These are phyloP conservation scores for Penicillium parvum DNA, from an alignment of 495 filamentous ascomycete genomes.

Conservation along the genomic window DNA sequence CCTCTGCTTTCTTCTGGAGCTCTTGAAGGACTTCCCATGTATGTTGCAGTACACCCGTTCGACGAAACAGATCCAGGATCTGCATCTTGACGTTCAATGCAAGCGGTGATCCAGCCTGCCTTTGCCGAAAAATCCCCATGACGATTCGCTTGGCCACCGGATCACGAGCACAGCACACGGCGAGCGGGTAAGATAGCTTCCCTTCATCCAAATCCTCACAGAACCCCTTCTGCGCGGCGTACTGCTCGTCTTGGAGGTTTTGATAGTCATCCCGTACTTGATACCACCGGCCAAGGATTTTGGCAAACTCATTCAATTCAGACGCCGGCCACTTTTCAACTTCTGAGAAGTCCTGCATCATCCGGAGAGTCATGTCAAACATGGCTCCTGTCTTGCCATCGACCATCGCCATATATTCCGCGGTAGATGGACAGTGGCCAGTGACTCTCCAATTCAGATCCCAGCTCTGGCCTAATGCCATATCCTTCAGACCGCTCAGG, in stretches of 20 bases:
- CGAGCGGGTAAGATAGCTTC: constrained; percentile 30
- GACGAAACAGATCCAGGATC: too few species aligned
- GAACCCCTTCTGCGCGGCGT: constrained; percentile 40
- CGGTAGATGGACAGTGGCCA: constrained; percentile 77
- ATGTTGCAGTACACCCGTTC: too few species aligned
- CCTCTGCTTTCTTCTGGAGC: too few species aligned
- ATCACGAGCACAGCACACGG: too few species aligned
- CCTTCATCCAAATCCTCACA: constrained; percentile 41
- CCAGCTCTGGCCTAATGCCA: constrained; percentile 89
- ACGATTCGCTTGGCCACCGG: too few species aligned
- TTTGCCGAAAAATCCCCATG: too few species aligned
- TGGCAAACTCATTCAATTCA: too few species aligned
- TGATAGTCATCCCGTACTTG: constrained; percentile 39
- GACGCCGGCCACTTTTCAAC: too few species aligned
- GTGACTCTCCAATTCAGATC: constrained; percentile 90
- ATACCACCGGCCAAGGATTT: constrained; percentile 14
- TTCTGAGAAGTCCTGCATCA: constrained; percentile 80
- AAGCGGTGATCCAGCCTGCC: too few species aligned
- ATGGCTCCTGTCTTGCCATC: constrained; percentile 89
- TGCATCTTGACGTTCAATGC: too few species aligned
- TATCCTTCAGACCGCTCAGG: constrained; percentile 73
- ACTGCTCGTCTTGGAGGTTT: constrained; percentile 25
- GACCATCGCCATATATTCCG: constrained; percentile 93
- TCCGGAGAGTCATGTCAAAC: constrained; percentile 76
- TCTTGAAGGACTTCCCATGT: too few species aligned